phyloP scores from a whole-genome alignment of 1,139 yeast genomes.

The Hansenula sp. region DNA sequence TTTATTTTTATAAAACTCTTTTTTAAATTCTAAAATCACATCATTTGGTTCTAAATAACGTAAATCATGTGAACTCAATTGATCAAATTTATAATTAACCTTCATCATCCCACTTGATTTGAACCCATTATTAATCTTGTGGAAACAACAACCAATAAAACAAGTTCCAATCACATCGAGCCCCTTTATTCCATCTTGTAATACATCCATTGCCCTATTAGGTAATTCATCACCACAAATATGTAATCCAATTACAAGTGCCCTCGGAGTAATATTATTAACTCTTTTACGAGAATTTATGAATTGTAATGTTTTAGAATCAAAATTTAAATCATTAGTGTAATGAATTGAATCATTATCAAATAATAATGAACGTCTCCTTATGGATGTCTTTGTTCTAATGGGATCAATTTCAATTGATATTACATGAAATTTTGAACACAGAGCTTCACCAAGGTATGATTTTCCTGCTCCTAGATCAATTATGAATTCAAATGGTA shows the following conservation, averaged over 20 bases:
- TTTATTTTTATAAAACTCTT: background rate
- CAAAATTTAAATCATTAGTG: background rate
- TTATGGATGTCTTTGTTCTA: background rate
- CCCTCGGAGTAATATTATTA: background rate
- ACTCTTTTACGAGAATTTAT: background rate
- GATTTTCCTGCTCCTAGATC: slow-evolving; percentile 1
- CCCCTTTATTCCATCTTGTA: background rate
- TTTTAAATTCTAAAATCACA: background rate
- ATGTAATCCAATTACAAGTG: slow-evolving; percentile 1
- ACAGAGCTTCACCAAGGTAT: background rate
- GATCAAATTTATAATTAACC: background rate
- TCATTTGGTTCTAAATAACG: background rate
- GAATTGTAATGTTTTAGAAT: background rate
- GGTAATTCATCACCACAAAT: slow-evolving; percentile 2
- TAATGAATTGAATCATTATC: background rate
- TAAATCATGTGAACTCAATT: background rate
- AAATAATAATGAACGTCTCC: no score
- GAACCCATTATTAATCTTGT: background rate
- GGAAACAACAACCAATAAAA: slow-evolving; percentile 2
- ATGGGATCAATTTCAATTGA: background rate
- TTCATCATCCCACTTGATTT: background rate
- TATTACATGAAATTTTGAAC: background rate
- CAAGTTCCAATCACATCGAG: slow-evolving; percentile 1
- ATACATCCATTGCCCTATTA: background rate
- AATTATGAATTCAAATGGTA: slow-evolving; percentile 1